These are phyloP conservation scores for Emmonsia crescens DNA, from an alignment of 2,329 filamentous ascomycete species.

Conservation along the genomic window DNA sequence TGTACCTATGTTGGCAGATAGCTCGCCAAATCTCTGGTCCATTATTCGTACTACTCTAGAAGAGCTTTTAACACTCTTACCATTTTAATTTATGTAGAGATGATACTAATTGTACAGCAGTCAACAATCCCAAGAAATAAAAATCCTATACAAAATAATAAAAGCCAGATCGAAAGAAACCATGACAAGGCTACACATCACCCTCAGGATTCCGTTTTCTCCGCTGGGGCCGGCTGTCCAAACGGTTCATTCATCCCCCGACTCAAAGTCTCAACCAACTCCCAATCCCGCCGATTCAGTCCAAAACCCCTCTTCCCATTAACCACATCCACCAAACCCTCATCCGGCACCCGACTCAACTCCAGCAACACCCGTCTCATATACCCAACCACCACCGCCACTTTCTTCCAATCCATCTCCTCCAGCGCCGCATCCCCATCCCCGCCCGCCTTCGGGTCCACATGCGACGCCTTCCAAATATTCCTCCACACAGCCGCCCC, in stretches of 20 bases:
- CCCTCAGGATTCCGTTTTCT: neutral
- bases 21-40: neutral
- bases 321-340: constrained; percentile 45
- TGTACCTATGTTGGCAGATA: neutral
- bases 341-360: constrained; percentile 40
- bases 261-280: constrained; percentile 18
- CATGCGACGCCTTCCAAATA: constrained; percentile 62
- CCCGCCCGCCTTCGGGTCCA: constrained; percentile 13
- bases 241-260: constrained; percentile 11
- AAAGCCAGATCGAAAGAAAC: neutral
- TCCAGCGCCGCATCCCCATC: constrained; percentile 12
- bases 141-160: neutral
- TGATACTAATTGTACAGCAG: neutral
- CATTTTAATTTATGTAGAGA: neutral
- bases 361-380: constrained; percentile 47
- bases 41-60: no score
- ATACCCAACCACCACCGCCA: constrained; percentile 54
- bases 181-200: neutral
- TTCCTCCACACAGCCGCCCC: constrained; percentile 80
- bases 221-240: neutral
- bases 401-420: constrained; percentile 49
- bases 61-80: neutral
- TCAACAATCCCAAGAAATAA: neutral
- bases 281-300: constrained; percentile 26
- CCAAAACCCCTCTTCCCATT: constrained; percentile 29